Base-by-base conservation (phyloP, 2,329 filamentous ascomycete species). In the Periconia macrospinosa region DNA sequence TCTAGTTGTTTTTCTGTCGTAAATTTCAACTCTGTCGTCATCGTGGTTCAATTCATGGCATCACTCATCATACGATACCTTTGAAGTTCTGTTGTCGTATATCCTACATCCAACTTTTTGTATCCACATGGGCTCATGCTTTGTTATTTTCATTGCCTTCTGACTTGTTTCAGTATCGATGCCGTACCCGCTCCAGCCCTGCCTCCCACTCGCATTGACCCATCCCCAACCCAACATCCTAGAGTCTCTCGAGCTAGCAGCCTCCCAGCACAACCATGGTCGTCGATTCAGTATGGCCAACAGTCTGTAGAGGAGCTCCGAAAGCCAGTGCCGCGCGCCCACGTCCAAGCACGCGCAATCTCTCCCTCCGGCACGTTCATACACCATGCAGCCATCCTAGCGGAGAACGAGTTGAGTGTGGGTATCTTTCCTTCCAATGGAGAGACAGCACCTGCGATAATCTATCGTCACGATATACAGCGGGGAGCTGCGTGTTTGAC, bases 391-490 rank as follows among this genome's bases (percentile, higher is more conserved):
- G 67, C 69, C 10, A 59, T 71, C 3, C 41, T 71, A 5, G 56
- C 63, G 13, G 69, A 71, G 35, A 60, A 68, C 44, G 69, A 70
- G 37, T 40, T 52, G 9, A 66, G 55, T 27, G 57, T 71, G 27
- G 67, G 66, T 18, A 62, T 69, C 17, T 50, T 56, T 13, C 59
- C 61, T 10, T 52, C 56, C 2, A 37, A 19, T 30, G 33, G 37
- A 9, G 55, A 46, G 9, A 47, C 40, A 8, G 27, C 42, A 3
- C 19, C 43, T 2, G 15, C 33, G 2, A 52, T 47, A 13, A 45
- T 66, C n/a, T 59, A 62, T 1, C 60, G 62, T 11, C 37, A 53
- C 5, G 59, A 66, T 9, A 67, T 74, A 15, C 62, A 69, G 1
- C 61, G 56, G 41, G 71, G 71, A 11, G 65, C 56, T 2, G 52